A percentile compares a stretch with the other conserved stretches of the same genome.
These are phyloP conservation scores for Cyberlindnera lachancei DNA, from an alignment of 805 yeast species.

Conservation along the genomic window DNA sequence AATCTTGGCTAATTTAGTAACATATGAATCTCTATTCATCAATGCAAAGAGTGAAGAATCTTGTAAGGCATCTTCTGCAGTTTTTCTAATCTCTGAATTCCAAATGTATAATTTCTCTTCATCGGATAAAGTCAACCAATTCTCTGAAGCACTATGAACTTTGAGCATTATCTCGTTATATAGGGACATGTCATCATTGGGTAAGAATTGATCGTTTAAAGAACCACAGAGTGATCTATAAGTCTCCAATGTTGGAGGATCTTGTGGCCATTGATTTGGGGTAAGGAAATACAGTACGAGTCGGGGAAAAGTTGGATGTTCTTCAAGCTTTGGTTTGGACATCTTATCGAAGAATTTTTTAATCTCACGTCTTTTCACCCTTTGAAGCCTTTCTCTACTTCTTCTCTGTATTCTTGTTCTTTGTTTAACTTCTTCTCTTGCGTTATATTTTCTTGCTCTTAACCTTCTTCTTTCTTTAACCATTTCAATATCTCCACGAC, in stretches of 20 bases:
- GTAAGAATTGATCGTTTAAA: constrained; percentile 19
- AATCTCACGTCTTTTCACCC: constrained; percentile 32
- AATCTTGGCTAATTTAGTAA: constrained; percentile 23
- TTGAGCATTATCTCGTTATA: constrained; percentile 28
- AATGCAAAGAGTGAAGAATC: constrained; percentile 35
- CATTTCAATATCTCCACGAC: constrained; percentile 41
- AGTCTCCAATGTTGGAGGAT: constrained; percentile 42
- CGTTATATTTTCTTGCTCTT: constrained; percentile 37
- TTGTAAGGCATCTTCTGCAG: constrained; percentile 38
- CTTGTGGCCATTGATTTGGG: constrained; percentile 43
- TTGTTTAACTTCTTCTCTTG: constrained; percentile 40
- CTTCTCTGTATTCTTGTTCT: constrained; percentile 38
- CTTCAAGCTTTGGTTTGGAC: constrained; percentile 32
- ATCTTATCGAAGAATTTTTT: constrained; percentile 29
- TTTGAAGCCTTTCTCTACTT: constrained; percentile 32
- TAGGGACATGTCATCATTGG: constrained; percentile 6
- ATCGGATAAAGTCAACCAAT: constrained; percentile 33
- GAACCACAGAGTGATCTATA: constrained; percentile 26
- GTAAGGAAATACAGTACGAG: constrained; percentile 40
- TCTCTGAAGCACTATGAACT: constrained; percentile 37
- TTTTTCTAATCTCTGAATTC: constrained; percentile 35
- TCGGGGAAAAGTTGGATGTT: constrained; percentile 42
- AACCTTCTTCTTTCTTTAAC: constrained; percentile 32
- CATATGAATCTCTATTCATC: constrained; percentile 34
- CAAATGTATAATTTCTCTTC: constrained; percentile 33